Base-by-base conservation (phyloP, 1,284 basidiomycete species). In the Xerocomus minutiporus region DNA sequence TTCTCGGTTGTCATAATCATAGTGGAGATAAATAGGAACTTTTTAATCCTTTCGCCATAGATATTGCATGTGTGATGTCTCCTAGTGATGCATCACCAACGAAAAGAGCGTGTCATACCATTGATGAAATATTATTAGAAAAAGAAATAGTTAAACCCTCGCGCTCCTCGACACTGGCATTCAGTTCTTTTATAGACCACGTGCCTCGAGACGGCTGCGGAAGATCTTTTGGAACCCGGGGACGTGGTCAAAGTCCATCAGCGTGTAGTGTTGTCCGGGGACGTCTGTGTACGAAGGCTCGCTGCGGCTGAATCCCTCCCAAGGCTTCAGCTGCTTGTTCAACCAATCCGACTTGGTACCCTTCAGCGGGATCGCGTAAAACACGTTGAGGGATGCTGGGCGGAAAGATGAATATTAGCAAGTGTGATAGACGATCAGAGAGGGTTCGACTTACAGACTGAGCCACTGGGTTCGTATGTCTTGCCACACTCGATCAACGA, bases 291-390 rank as follows among this genome's bases (percentile, higher is more conserved):
- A 36, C 35, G n/a, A n/a, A 9, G 35, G 15, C 8, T 36, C 35
- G 3, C 35, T 13, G n/a, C 35, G 35, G n/a, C 35, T 36, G 35
- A 17, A 36, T 17, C n/a, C n/a, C n/a, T 20, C 44, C 66, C 68
- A 70, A 8, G 66, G 62, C 50, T 59, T 69, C 36, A 70, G 66
- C 28, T 70, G 67, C 1, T 68, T 58, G 62, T 67, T 69, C 42
- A 70, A 4, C 68, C 68, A 67, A 51, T 70, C 66, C 11, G 59
- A 58, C 29, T 70, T 70, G 51, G 25, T 67, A 0, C 68, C 68
- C 1, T 34, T 40, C 4, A 69, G 60, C 4, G 68, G 68, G 31
- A 52, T 65, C 8, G 65, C 68, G 26, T 67, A 67, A 20, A 70
- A 66, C 3, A 67, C 59, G 31, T 67, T 55, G 5, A 66, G 0